These are phyloP conservation scores for Vigna trinervia DNA, from an alignment of 306 rosid genomes.

Conservation along the genomic window DNA sequence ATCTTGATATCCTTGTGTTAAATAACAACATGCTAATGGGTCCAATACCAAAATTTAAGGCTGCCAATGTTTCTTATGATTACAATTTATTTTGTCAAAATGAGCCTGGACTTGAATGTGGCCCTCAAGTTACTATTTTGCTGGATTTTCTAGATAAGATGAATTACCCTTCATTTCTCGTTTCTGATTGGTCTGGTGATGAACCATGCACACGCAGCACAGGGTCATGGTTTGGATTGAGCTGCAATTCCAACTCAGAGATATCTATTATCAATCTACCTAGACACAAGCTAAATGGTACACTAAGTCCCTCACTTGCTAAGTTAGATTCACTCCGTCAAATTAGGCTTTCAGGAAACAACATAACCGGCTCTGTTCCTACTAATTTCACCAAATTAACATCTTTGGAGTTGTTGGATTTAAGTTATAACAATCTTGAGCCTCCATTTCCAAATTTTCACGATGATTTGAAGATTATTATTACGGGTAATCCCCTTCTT, in stretches of 20 bases:
- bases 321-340: constrained; percentile 66
- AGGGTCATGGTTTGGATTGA: constrained; percentile 79
- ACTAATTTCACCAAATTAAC: constrained; percentile 52
- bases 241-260: constrained; percentile 60
- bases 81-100: constrained; percentile 67
- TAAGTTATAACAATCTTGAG: constrained; percentile 64
- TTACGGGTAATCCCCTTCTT: constrained; percentile 64
- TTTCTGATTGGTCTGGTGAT: constrained; percentile 76
- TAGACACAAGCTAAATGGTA: constrained; percentile 59
- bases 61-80: constrained; percentile 55
- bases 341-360: constrained; percentile 67
- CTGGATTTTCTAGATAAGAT: constrained; percentile 66
- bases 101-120: constrained; percentile 67
- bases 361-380: constrained; percentile 63
- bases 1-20: constrained; percentile 66
- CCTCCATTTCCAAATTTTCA: constrained; percentile 72
- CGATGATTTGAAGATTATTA: constrained; percentile 52
- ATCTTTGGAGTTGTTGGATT: constrained; percentile 69
- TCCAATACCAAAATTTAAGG: constrained; percentile 74
- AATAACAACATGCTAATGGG: constrained; percentile 80
- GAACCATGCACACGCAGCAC: constrained; percentile 57
- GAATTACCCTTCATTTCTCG: constrained; percentile 67
- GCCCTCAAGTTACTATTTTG: constrained; percentile 61
- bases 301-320: constrained; percentile 76
- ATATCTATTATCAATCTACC: constrained; percentile 77